phyloP scores from a whole-genome alignment of 176 grass and related monocot species.

The Cocos nucifera region DNA sequence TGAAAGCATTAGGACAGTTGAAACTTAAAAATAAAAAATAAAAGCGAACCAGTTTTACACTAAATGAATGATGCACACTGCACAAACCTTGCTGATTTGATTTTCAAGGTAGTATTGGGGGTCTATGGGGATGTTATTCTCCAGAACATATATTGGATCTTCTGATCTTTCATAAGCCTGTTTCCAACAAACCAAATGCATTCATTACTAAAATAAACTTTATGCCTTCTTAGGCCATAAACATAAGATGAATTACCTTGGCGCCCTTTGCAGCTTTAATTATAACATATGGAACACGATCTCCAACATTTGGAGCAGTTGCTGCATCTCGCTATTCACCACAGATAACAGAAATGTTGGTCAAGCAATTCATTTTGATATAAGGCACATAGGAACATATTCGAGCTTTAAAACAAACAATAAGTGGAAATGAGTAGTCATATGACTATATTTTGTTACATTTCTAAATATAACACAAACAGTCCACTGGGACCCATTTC shows the following conservation, averaged over 20 bases:
- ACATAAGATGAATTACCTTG: constrained; percentile 43
- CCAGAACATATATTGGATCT: constrained; percentile 97
- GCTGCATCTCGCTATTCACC: constrained; percentile 81
- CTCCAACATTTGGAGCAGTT: constrained; percentile 93
- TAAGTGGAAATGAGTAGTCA: no score
- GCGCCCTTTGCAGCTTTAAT: constrained; percentile 97
- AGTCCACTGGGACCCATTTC: no score
- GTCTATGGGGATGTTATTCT: constrained; percentile 97
- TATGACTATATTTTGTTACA: no score
- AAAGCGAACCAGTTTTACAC: not conserved
- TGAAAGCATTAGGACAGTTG: not conserved
- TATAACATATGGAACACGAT: constrained; percentile 96
- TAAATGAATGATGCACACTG: not conserved
- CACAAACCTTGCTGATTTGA: constrained; percentile 91
- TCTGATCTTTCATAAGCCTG: constrained; percentile 98
- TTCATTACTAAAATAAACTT: constrained; percentile 14
- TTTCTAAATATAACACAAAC: no score
- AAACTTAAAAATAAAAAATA: constrained; percentile 3
- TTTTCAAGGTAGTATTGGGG: constrained; percentile 97
- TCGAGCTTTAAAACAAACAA: not conserved
- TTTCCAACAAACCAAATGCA: constrained; percentile 25
- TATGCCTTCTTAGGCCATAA: not conserved
- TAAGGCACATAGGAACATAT: not conserved
- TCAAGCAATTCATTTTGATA: not conserved
- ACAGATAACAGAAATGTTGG: constrained; percentile 16